Evolutionary conservation across 75 land plant genomes (phyloP), one percentile per base, ranked within the genome.

Genomic region (Larix kaempferi): DNA sequence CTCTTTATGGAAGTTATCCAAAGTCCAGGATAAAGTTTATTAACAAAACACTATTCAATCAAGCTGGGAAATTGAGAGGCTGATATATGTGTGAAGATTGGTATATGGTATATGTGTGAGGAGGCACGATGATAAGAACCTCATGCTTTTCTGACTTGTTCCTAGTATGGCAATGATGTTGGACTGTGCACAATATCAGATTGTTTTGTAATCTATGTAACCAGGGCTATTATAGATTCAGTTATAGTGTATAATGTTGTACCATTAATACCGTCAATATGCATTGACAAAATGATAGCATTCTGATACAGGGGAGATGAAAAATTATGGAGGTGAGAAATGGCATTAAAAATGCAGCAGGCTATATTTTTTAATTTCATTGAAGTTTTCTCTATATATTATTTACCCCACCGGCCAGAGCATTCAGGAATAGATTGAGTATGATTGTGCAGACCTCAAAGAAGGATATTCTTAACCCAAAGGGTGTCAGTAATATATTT

Each of bases 251-350:
- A 66, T 41, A 66, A 66, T 35, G 7, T 41, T 66, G 71, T 66
- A 66, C 33, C 71, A 66, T 63, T 26, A 26, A 63, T 66, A 37
- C 71, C 1, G 71, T 66, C 71, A 66, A 66, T 66, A 66, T 39
- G n/a, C 33, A 6, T 66, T 66, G 69, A 66, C 39, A 66, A 66
- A 66, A 66, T 66, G 39, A 66, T 66, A 66, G 21, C 71, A 37
- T 19, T 10, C n/a, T 29, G 39, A n/a, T 2, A 17, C 1, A 13
- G 66, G 66, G 66, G 27, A 27, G 14, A 33, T 13, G 27, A 29
- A 14, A 26, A 66, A 66, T 66, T 66, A 66, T 16, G n/a, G 35
- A 16, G 33, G 71, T 66, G 71, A 37, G 37, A 66, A 35, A 33
- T 33, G 71, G 39, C 71, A 66, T 35, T 35, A 35, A 35, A 33